Evolutionary conservation across 2,329 filamentous ascomycete genomes (phyloP).

Genomic region (Bisporella sp.): DNA sequence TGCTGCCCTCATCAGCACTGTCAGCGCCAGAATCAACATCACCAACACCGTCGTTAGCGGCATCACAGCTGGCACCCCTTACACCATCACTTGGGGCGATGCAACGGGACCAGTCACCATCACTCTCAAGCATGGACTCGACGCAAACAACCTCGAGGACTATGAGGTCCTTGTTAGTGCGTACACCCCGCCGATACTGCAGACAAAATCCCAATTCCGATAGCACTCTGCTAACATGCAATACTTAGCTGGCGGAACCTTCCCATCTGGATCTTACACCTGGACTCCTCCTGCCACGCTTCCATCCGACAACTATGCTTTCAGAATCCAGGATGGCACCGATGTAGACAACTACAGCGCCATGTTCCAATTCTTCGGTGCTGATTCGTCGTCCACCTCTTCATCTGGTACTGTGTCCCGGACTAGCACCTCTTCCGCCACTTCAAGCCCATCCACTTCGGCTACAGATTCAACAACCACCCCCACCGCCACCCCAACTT

Average conservation of each 20-base stretch:
- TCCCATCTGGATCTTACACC: conserved; percentile 9
- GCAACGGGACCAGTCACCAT: background rate
- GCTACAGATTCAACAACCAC: conserved; percentile 1
- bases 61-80: background rate
- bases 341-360: conserved; percentile 18
- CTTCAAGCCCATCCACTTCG: background rate
- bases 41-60: background rate
- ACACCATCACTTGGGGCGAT: background rate
- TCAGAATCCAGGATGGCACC: conserved; percentile 19
- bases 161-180: background rate
- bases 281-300: conserved; percentile 17
- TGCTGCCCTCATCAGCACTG: background rate
- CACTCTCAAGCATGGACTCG: background rate
- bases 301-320: conserved; percentile 15
- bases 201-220: background rate
- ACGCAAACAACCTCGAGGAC: background rate
- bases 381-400: conserved; percentile 7
- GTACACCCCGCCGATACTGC: background rate
- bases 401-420: conserved; percentile 4
- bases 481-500: conserved; percentile 6
- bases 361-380: conserved; percentile 20
- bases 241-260: conserved; percentile 4
- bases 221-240: background rate
- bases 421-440: conserved; percentile 2
- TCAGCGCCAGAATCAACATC: background rate